phyloP scores from a whole-genome alignment of 129 eudicot species.

The Erigeron canadensis region DNA sequence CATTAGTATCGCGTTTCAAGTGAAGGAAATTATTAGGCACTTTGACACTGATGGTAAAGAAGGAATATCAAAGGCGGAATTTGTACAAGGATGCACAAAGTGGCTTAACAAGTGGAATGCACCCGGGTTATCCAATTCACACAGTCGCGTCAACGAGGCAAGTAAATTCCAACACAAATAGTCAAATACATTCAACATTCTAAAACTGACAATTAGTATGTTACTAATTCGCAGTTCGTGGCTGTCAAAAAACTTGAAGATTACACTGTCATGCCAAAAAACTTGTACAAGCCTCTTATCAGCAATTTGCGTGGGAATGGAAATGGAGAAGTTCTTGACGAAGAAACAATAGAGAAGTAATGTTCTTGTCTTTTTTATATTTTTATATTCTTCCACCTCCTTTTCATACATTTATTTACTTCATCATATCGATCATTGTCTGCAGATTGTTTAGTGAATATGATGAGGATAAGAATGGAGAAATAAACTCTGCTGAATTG shows the following conservation, averaged over 20 bases:
- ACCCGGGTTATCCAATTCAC: neutral
- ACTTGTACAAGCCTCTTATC: neutral
- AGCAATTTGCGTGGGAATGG: neutral
- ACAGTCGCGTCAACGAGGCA: neutral
- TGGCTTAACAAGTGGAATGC: constrained; percentile 17
- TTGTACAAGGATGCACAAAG: constrained; percentile 9
- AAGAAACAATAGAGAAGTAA: neutral
- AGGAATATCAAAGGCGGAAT: neutral
- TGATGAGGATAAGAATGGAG: neutral
- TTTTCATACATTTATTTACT: neutral
- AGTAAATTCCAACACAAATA: too few species aligned
- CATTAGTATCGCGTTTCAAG: neutral
- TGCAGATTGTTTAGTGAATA: neutral
- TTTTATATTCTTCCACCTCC: neutral
- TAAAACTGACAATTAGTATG: neutral
- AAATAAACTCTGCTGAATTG: neutral
- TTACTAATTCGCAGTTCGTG: neutral
- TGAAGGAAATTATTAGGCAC: constrained; percentile 5
- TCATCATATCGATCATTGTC: neutral
- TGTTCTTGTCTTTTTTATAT: too few species aligned
- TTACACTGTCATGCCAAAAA: neutral
- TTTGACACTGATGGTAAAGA: constrained; percentile 3
- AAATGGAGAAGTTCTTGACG: neutral
- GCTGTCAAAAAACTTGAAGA: neutral
- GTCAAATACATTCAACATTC: too few species aligned